These are phyloP conservation scores for Linderniella brevidens DNA, from an alignment of 257 asterid genomes.

Conservation along the genomic window DNA sequence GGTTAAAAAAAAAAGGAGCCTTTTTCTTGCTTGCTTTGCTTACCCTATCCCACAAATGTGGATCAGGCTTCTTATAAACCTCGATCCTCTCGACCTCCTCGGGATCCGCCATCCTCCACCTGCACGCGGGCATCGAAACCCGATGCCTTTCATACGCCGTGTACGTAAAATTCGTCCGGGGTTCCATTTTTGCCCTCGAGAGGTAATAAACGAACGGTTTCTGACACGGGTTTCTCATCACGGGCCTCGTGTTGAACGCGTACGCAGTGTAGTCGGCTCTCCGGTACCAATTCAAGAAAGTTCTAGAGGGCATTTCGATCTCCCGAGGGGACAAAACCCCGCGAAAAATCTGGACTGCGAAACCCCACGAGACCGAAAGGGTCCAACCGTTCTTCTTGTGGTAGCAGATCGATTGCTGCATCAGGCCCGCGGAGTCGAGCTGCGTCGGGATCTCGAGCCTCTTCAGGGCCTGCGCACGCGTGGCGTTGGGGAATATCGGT, in stretches of 20 bases:
- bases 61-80: conserved; percentile 56
- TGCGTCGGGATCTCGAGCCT: conserved; percentile 37
- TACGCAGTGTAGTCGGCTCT: conserved; percentile 74
- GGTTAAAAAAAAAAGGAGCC: neutral
- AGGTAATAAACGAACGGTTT: conserved; percentile 59
- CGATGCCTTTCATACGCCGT: conserved; percentile 30
- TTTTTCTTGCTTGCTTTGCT: conserved; percentile 5
- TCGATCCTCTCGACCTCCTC: conserved; percentile 23
- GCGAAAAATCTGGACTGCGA: conserved; percentile 59
- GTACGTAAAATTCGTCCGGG: conserved; percentile 21
- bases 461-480: conserved; percentile 43
- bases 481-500: conserved; percentile 61
- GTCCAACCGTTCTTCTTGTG: conserved; percentile 41
- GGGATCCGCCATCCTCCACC: conserved; percentile 53
- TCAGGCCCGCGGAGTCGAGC: conserved; percentile 64
- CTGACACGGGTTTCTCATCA: conserved; percentile 66
- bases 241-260: conserved; percentile 79
- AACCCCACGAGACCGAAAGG: conserved; percentile 80
- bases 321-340: conserved; percentile 71
- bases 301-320: conserved; percentile 75
- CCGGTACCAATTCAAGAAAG: conserved; percentile 77
- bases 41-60: conserved; percentile 64
- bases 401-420: conserved; percentile 88
- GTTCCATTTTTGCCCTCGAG: conserved; percentile 26
- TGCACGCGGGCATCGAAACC: conserved; percentile 40